Evolutionary conservation across 75 land plant species (phyloP).

Genomic region (Azolla pinnata): DNA sequence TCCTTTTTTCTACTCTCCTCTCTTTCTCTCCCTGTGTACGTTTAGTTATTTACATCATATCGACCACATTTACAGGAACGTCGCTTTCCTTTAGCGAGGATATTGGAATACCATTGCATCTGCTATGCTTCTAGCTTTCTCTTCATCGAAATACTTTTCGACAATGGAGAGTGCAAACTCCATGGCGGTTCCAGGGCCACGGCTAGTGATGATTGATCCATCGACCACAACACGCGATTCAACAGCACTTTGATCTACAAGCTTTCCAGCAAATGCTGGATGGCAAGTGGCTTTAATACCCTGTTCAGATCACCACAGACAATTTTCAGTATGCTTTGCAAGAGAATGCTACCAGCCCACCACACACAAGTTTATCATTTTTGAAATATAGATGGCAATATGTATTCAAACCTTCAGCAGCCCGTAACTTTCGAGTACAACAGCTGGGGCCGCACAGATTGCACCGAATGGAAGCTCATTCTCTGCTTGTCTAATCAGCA

Average conservation of each 20-base stretch:
- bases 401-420: slow-evolving; percentile 45
- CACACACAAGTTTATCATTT: too few species aligned
- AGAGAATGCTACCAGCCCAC: too few species aligned
- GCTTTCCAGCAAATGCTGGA: slow-evolving; percentile 64
- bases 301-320: too few species aligned
- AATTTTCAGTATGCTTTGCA: too few species aligned
- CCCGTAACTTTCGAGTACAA: slow-evolving; percentile 68
- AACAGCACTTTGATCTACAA: slow-evolving; percentile 62
- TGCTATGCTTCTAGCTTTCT: slow-evolving; percentile 53
- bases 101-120: slow-evolving; percentile 61
- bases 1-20: too few species aligned
- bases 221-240: slow-evolving; percentile 77
- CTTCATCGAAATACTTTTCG: slow-evolving; percentile 60
- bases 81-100: too few species aligned
- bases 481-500: slow-evolving; percentile 57
- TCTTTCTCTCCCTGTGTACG: too few species aligned
- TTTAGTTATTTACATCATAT: too few species aligned
- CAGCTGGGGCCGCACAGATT: slow-evolving; percentile 95
- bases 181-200: slow-evolving; percentile 92
- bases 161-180: slow-evolving; percentile 74
- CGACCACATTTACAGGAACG: too few species aligned
- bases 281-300: slow-evolving; percentile 89
- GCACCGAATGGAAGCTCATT: slow-evolving; percentile 58
- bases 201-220: slow-evolving; percentile 78
- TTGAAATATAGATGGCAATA: too few species aligned